These are phyloP conservation scores for Nannochloropsis salina DNA, from an alignment of 108 stramenopile species.

Conservation along the genomic window DNA sequence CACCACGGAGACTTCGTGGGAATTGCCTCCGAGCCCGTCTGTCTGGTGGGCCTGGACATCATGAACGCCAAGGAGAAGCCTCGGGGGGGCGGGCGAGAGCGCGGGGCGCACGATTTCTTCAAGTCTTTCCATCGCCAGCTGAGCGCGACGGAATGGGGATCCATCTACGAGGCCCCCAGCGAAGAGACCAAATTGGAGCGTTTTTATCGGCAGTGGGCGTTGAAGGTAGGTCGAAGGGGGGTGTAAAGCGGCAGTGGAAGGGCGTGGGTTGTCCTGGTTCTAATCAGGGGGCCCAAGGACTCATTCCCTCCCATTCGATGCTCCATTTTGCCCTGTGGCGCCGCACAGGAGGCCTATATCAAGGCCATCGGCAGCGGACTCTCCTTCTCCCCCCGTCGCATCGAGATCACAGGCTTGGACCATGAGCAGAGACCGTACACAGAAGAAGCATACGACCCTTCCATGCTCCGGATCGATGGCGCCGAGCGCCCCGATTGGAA, in stretches of 20 bases:
- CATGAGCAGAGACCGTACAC: not conserved
- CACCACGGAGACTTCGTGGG: slow-evolving; percentile 52
- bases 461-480: slow-evolving; percentile 28
- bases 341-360: slow-evolving; percentile 50
- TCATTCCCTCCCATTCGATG: not conserved
- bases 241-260: not conserved
- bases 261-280: not conserved
- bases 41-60: slow-evolving; percentile 32
- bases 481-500: slow-evolving; percentile 24
- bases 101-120: not conserved
- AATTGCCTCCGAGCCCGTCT: slow-evolving; percentile 47
- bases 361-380: slow-evolving; percentile 52
- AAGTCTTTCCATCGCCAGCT: not conserved
- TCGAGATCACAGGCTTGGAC: slow-evolving; percentile 27
- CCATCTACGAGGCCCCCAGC: not conserved
- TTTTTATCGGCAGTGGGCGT: not conserved
- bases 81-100: not conserved
- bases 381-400: slow-evolving; percentile 36
- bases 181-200: not conserved
- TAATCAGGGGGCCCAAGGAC: not conserved
- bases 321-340: not conserved
- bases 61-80: slow-evolving; percentile 15
- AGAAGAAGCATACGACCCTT: not conserved
- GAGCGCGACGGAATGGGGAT: not conserved
- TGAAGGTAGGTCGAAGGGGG: not conserved